A percentile compares a stretch with the other conserved stretches of the same genome.
phyloP scores from a whole-genome alignment of 768 basidiomycete species.

The Hypholoma sublateritium region DNA sequence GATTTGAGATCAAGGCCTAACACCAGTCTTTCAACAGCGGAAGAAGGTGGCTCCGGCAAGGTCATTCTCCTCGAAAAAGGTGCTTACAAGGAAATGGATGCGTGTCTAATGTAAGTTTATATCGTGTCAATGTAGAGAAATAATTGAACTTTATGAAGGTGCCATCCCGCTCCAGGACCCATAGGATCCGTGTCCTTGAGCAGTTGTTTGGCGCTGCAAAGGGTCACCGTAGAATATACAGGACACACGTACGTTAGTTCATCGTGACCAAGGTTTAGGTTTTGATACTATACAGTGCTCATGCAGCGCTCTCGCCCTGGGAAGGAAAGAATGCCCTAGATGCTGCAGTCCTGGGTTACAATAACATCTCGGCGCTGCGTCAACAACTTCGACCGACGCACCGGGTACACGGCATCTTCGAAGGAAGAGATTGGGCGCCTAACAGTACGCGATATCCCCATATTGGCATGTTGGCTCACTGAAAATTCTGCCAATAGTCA shows the following conservation, averaged over 20 bases:
- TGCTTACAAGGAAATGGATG: conserved; percentile 75
- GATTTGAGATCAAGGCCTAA: neutral
- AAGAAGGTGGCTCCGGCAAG: conserved; percentile 80
- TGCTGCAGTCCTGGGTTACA: conserved; percentile 85
- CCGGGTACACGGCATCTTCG: conserved; percentile 79
- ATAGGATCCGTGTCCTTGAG: conserved; percentile 64
- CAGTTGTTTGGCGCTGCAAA: conserved; percentile 61
- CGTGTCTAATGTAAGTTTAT: conserved; percentile 65
- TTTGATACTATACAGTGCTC: conserved; percentile 50
- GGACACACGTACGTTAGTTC: conserved; percentile 75
- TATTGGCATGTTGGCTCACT: neutral
- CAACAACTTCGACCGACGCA: conserved; percentile 80
- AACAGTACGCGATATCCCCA: conserved; percentile 51
- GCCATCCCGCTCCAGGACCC: conserved; percentile 81
- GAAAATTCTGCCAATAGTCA: conserved; percentile 45
- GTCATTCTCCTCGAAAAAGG: conserved; percentile 65
- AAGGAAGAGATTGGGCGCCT: conserved; percentile 72
- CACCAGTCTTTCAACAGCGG: conserved; percentile 42
- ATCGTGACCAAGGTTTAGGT: neutral
- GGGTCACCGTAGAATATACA: conserved; percentile 60
- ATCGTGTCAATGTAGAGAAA: neutral
- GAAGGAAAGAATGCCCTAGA: conserved; percentile 83
- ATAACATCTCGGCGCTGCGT: conserved; percentile 73
- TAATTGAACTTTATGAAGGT: conserved; percentile 42
- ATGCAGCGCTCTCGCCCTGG: conserved; percentile 81